phyloP scores from a whole-genome alignment of 371 early-diverging fungal genomes.

The Gilbertella persicaria region DNA sequence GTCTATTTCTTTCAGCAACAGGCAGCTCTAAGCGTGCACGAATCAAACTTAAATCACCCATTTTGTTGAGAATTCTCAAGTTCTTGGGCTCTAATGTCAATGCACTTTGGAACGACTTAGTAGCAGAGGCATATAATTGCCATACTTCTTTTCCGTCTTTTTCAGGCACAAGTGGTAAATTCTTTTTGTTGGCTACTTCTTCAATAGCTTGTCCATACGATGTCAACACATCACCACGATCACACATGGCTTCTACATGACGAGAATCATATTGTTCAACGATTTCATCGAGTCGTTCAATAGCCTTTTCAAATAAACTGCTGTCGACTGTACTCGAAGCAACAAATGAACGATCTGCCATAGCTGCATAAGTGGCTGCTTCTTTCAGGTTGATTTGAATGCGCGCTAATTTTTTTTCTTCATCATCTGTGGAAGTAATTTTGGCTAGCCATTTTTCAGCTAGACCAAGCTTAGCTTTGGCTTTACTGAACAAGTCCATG shows the following conservation, averaged over 20 bases:
- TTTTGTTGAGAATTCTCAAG: constrained; percentile 54
- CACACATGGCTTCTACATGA: constrained; percentile 70
- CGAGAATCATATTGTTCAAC: constrained; percentile 44
- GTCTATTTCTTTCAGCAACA: constrained; percentile 51
- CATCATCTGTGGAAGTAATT: constrained; percentile 18
- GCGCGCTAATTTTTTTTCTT: constrained; percentile 31
- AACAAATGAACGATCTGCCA: constrained; percentile 59
- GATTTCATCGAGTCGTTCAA: constrained; percentile 54
- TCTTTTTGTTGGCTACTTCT: constrained; percentile 24
- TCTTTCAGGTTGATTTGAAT: constrained; percentile 57
- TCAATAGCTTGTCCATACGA: constrained; percentile 57
- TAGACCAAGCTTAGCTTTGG: constrained; percentile 31
- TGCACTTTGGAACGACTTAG: constrained; percentile 53
- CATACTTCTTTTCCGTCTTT: constrained; percentile 45
- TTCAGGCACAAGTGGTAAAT: constrained; percentile 17
- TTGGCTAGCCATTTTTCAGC: constrained; percentile 45
- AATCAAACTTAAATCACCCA: constrained; percentile 59
- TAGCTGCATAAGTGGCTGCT: constrained; percentile 55
- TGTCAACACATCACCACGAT: constrained; percentile 67
- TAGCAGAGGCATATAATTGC: constrained; percentile 56
- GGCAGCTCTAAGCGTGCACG: constrained; percentile 50
- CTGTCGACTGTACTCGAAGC: constrained; percentile 52
- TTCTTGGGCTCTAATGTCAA: constrained; percentile 56
- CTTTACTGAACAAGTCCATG: constrained; percentile 38
- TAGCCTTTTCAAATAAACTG: constrained; percentile 37